Evolutionary conservation across 169 alveolate genomes (phyloP), one percentile per base, ranked within the genome.

Genomic region (Plasmodium yoelii): DNA sequence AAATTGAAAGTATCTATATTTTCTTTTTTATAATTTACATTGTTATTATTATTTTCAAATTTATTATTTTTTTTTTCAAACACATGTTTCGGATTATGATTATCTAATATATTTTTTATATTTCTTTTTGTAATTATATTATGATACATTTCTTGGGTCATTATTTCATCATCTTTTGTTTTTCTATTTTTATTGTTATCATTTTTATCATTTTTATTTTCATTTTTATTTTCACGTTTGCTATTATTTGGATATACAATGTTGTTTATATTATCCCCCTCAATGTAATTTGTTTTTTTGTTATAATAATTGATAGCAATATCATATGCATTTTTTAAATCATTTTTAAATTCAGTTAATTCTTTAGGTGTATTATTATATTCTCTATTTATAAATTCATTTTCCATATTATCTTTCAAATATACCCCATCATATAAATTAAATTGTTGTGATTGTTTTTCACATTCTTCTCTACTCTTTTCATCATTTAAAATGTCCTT

Each of bases 121-220:
- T 80, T 80, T 60, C 90, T 80, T 59, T 80, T 64, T 34, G 75
- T 18, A 64, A 80, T 59, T 26, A 80, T 80, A 26, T 65, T 39
- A 22, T 80, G 7, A 28, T 65, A 65, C 3, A 80, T 65, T 53
- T 80, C 82, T 15, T 46, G n/a, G n/a, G 26, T 72, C 15, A 53
- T 13, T 12, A 5, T 9, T n/a, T 22, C 65, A 13, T 15, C 5
- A 5, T 2, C 19, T 15, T 70, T 49, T 28, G 18, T n/a, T n/a
- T n/a, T n/a, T n/a, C n/a, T n/a, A n/a, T n/a, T n/a, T n/a, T n/a
- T n/a, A n/a, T n/a, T n/a, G n/a, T n/a, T n/a, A n/a, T n/a, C n/a
- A n/a, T n/a, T n/a, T n/a, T n/a, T n/a, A n/a, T n/a, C n/a, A n/a
- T n/a, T n/a, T n/a, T n/a, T n/a, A n/a, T n/a, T n/a, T n/a, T n/a